Conservation (phyloP, 495 filamentous ascomycete genomes). For the Hypomontagnella submonticulosa region DNA sequence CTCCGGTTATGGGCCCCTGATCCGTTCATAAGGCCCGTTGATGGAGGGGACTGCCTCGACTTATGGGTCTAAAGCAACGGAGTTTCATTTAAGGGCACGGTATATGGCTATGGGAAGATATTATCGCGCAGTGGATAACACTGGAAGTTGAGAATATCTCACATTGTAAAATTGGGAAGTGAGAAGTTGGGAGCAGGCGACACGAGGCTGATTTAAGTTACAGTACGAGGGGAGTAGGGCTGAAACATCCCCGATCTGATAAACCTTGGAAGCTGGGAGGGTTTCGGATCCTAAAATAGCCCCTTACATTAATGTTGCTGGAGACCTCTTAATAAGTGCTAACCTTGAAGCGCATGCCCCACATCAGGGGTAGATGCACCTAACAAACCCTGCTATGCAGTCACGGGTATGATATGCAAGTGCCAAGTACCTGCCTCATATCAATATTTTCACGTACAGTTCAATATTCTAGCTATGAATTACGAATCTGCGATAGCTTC, state of each 20-base stretch:
- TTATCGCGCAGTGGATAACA: conserved; percentile 1
- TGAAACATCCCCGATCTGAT: conserved; percentile 32
- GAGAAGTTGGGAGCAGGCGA: conserved; percentile 18
- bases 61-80: conserved; percentile 9
- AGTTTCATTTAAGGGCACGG: conserved; percentile 31
- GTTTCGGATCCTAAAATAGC: conserved; percentile 34
- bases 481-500: background rate
- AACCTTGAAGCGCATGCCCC: background rate
- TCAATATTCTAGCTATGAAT: too few species aligned
- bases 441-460: too few species aligned
- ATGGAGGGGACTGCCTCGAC: conserved; percentile 34
- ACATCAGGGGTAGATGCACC: conserved; percentile 31
- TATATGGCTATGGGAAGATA: background rate
- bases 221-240: conserved; percentile 29
- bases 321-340: background rate
- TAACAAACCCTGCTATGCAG: conserved; percentile 16
- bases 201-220: conserved; percentile 17
- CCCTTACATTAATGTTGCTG: background rate
- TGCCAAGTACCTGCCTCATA: too few species aligned
- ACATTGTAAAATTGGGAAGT: conserved; percentile 20
- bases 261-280: background rate
- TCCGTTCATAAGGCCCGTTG: conserved; percentile 46
- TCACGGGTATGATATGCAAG: too few species aligned
- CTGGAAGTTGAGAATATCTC: background rate
- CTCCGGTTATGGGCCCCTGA: conserved; percentile 39